These are phyloP conservation scores for Podaxis rugospora DNA, from an alignment of 768 basidiomycete genomes.

Conservation along the genomic window DNA sequence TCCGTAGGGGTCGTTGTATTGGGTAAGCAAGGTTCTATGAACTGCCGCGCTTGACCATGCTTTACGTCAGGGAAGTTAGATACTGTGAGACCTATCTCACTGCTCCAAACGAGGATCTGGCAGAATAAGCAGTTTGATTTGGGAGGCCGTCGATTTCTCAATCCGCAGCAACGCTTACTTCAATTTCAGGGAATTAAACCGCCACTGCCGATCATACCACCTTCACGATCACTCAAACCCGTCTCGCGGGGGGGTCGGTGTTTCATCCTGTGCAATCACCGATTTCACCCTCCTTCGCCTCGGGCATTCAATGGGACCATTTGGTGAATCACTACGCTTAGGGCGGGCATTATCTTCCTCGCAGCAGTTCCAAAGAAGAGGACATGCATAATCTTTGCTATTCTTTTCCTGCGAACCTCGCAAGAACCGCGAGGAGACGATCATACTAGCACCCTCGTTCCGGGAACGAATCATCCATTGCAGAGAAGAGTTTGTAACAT, in stretches of 20 bases:
- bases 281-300: neutral
- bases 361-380: neutral
- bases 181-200: neutral
- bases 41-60: neutral
- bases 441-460: neutral
- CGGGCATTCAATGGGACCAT: constrained; percentile 5
- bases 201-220: neutral
- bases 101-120: neutral
- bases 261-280: constrained; percentile 4
- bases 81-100: neutral
- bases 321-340: neutral
- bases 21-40: constrained; percentile 8
- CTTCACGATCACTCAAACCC: neutral
- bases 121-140: neutral
- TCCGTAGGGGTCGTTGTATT: constrained; percentile 10
- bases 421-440: neutral
- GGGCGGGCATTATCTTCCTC: neutral
- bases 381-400: neutral
- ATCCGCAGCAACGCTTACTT: neutral
- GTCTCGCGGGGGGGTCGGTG: neutral
- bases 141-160: neutral
- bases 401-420: neutral
- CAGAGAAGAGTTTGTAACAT: neutral
- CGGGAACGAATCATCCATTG: neutral
- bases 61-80: neutral